Evolutionary conservation across 208 protist genomes (phyloP).

Genomic region (Sergeia podlipaevii): DNA sequence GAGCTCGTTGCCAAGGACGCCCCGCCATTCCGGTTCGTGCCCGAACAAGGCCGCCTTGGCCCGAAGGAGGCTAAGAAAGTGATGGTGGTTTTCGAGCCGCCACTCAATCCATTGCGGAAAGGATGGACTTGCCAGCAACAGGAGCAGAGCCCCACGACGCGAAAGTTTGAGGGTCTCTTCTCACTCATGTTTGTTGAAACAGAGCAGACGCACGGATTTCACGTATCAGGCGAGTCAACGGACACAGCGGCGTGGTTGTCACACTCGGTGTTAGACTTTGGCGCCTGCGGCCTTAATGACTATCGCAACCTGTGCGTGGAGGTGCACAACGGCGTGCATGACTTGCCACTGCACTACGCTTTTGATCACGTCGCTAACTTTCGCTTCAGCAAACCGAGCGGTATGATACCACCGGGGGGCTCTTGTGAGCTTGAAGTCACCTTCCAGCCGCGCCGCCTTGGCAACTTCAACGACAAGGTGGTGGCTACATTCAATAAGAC

Average conservation of each 20-base stretch:
- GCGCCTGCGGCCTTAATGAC: constrained; percentile 49
- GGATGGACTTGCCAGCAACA: constrained; percentile 36
- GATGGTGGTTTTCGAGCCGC: constrained; percentile 70
- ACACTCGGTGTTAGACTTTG: constrained; percentile 74
- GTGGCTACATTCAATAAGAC: constrained; percentile 73
- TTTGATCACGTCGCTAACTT: constrained; percentile 83
- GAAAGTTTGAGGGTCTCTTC: constrained; percentile 66
- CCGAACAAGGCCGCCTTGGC: constrained; percentile 67
- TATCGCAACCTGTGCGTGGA: constrained; percentile 33
- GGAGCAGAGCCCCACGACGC: constrained; percentile 18
- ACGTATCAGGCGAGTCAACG: constrained; percentile 58
- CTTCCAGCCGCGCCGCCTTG: constrained; percentile 83
- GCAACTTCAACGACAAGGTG: constrained; percentile 56
- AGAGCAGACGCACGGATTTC: constrained; percentile 76
- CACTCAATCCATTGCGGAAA: constrained; percentile 31
- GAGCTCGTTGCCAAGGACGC: constrained; percentile 33
- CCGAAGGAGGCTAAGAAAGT: constrained; percentile 43
- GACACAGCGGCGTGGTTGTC: constrained; percentile 67
- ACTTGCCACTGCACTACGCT: constrained; percentile 71
- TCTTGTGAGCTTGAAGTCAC: constrained; percentile 44
- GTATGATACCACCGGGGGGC: constrained; percentile 42
- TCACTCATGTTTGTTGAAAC: constrained; percentile 83
- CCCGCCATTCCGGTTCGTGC: constrained; percentile 66
- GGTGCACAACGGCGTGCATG: constrained; percentile 70
- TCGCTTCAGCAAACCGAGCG: constrained; percentile 32